phyloP scores from a whole-genome alignment of 768 basidiomycete genomes.

The Hebeloma cylindrosporum region DNA sequence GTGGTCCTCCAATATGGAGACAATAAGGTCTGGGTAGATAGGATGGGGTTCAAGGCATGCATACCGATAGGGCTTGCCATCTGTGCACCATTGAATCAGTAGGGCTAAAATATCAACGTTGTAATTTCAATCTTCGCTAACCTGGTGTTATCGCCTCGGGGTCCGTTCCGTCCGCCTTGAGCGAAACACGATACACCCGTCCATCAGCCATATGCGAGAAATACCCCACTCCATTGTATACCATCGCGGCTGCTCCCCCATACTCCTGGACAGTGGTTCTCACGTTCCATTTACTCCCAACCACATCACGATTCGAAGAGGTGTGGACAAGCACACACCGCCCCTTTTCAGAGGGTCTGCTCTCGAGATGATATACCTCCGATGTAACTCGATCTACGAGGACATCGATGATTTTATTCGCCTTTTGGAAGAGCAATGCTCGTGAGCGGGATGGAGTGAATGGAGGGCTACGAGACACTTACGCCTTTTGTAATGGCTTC shows the following conservation, averaged over 20 bases:
- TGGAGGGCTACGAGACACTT: conserved; percentile 7
- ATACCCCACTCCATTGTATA: conserved; percentile 48
- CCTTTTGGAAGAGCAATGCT: conserved; percentile 23
- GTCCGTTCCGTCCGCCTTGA: conserved; percentile 33
- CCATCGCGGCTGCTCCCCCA: conserved; percentile 63
- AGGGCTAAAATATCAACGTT: conserved; percentile 1
- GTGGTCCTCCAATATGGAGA: conserved; percentile 72
- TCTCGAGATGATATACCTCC: conserved; percentile 58
- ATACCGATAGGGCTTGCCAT: conserved; percentile 54
- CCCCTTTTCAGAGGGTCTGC: conserved; percentile 50
- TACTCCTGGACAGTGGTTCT: conserved; percentile 69
- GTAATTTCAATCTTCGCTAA: conserved; percentile 28
- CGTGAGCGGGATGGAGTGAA: neutral
- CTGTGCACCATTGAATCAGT: conserved; percentile 27
- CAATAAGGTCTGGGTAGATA: conserved; percentile 47
- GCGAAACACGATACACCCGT: conserved; percentile 47
- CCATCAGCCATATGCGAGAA: conserved; percentile 60
- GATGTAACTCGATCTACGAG: conserved; percentile 61
- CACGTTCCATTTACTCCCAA: conserved; percentile 57
- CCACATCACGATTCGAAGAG: conserved; percentile 46
- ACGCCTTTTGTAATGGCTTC: conserved; percentile 49
- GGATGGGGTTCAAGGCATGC: conserved; percentile 66
- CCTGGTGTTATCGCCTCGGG: conserved; percentile 71
- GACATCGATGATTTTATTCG: conserved; percentile 40
- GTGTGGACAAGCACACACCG: conserved; percentile 60